Evolutionary conservation across 2,329 filamentous ascomycete species (phyloP), one percentile per base, ranked within the genome.

Genomic region (Colletotrichum caudatum): DNA sequence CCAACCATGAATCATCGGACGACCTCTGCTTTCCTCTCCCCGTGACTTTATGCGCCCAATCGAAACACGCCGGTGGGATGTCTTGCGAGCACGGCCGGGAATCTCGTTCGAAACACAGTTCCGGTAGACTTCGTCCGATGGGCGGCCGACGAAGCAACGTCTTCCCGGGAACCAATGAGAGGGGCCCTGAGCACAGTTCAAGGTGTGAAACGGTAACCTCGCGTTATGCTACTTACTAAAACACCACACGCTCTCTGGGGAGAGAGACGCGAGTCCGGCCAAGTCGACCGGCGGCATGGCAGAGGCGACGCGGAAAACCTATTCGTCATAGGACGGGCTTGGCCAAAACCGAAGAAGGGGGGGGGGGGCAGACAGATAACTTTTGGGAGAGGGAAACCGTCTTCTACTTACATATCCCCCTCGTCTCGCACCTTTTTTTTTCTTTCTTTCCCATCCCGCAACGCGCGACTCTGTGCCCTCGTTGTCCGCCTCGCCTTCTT

Each of bases 91-190:
- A 39, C 54, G n/a, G 35, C 35, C 14, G 18, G 54, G 37, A 14
- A 57, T 1, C n/a, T 6, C 3, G 33, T 12, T 7, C n/a, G 35
- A 23, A 57, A 57, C 54, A 26, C 14, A 18, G 18, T 57, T 41
- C 14, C 9, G 54, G 35, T 37, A 57, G 54, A 57, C 20, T 57
- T 57, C 54, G 3, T 57, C 54, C 37, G 54, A 41, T 57, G n/a
- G n/a, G 12, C 12, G 6, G 9, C 5, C 2, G 20, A 26, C n/a
- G 35, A 57, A 5, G 35, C 35, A 41, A 39, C 54, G 35, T 35
- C 11, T 26, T 26, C 7, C 29, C 14, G 11, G 20, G 9, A 9
- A 4, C 54, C 54, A 57, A 41, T 57, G 6, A 7, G 35, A 23
- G 14, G 29, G 35, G n/a, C n/a, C 5, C 23, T 18, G 14, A 16